Base-by-base conservation (phyloP, 371 early-diverging fungal species). In the Mucor irregularis region DNA sequence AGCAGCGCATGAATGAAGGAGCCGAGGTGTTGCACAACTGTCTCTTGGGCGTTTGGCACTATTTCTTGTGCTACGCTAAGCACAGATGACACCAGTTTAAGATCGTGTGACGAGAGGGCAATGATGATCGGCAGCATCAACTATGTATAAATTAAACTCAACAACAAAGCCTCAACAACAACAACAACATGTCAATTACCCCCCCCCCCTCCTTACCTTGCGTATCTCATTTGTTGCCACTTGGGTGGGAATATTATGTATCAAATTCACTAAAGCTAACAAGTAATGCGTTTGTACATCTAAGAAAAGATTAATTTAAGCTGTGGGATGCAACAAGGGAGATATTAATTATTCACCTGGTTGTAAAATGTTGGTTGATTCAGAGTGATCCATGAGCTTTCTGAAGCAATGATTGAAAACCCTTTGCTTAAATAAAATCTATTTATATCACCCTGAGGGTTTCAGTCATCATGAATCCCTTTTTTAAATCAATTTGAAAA, bases 401-500 rank as follows among this genome's bases (percentile, higher is more conserved):
- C 90, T 89, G 13, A 82, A 65, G 45, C 79, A 78, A 33, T 80
- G 67, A 34, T 83, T 78, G 66, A 91, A 92, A 33, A 93, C 81
- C 19, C 88, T 73, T 70, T 93, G 92, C 68, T 85, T 84, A 58
- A 83, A 83, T 25, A 93, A 64, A n/a, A 88, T 68, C 82, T 85
- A 69, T 29, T n/a, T n/a, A n/a, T n/a, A n/a, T n/a, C n/a, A n/a
- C n/a, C n/a, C n/a, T n/a, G n/a, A n/a, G n/a, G n/a, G n/a, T n/a
- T n/a, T n/a, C 79, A 78, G 30, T 80, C 66, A 34, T 83, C 77
- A 68, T 90, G 91, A 33, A 93, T 80, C 19, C 88, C 71, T 70
- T 93, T 91, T 69, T 85, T 84, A 58, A 83, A 83, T 25, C 92
- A 64, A n/a, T 88, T 68, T 82, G 84, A 69, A 28, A 30, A 49